Evolutionary conservation across 192 early-diverging fungal species (phyloP), one percentile per base, ranked within the genome.

Genomic region (Pecoramyces ruminantium): DNA sequence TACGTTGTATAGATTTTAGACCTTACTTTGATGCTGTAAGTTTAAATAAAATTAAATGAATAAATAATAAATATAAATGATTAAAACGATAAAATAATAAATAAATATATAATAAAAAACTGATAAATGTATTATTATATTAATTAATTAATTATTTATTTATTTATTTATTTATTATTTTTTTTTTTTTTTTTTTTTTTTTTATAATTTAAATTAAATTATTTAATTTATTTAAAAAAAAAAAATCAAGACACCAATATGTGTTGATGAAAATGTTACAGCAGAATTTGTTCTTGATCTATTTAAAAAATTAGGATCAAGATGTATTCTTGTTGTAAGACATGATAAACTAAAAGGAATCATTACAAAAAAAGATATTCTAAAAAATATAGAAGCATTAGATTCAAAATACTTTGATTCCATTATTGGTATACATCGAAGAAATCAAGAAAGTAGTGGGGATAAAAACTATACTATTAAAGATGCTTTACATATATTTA

Each of bases 251-350:
- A 92, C 90, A 28, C 93, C 94, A 0, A 88, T 93, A 25, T 90
- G 90, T 0, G 93, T 94, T 21, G 86, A 91, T 25, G 93, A 93
- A 28, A 87, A 89, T 38, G 86, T 89, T 29, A 86, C 93, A 4
- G 85, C 92, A 14, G 94, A 94, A 80, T 93, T 93, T 0, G 92
- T 92, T 0, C 86, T 93, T 82, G 92, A 94, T 85, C 88, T 95
- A 42, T 95, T 95, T 83, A 93, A 92, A 79, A 94, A 95, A 86
- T 87, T 95, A 79, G 94, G 92, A 51, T 51, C 42, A 21, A 17
- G 42, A 13, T 51, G 42, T 51, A 51, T 51, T 21, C 2, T 51
- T 2, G 42, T 51, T 4, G 42, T 51, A 21, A 51, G 42, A 51
- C 42, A 51, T 51, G 42, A 51, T 51, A 51, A 51, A 51, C 21